phyloP scores from a whole-genome alignment of 2,329 filamentous ascomycete species.

The Trichoderma simmonsii region DNA sequence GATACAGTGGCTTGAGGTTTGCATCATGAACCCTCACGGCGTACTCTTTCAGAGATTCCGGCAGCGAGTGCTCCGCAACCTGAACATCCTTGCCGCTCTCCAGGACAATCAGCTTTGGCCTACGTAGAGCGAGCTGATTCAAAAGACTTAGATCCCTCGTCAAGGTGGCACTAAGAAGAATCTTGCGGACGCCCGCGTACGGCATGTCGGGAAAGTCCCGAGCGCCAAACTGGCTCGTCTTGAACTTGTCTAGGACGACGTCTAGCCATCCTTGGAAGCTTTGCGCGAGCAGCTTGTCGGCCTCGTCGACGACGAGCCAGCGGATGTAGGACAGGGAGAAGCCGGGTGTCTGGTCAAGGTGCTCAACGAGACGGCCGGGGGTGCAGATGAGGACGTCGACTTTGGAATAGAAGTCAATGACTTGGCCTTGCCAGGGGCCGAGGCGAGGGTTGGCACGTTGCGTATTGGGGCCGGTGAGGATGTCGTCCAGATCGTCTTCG shows the following conservation, averaged over 20 bases:
- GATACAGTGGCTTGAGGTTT: conserved; percentile 74
- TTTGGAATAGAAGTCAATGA: conserved; percentile 64
- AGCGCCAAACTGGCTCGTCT: conserved; percentile 45
- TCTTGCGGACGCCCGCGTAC: conserved; percentile 64
- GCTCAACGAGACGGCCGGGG: conserved; percentile 86
- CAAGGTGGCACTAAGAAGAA: conserved; percentile 89
- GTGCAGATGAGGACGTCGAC: conserved; percentile 90
- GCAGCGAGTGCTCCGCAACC: conserved; percentile 54
- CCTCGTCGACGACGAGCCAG: conserved; percentile 92
- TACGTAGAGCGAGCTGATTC: conserved; percentile 65
- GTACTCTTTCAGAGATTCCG: conserved; percentile 59
- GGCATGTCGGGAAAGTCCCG: conserved; percentile 54
- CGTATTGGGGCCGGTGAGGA: conserved; percentile 15
- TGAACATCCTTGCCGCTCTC: conserved; percentile 52
- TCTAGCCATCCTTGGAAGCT: conserved; percentile 90
- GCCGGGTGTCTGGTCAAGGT: conserved; percentile 77
- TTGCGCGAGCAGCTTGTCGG: conserved; percentile 85
- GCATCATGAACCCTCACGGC: conserved; percentile 67
- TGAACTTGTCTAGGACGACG: conserved; percentile 63
- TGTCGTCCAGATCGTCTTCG: conserved; percentile 24
- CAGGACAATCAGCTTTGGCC: conserved; percentile 74
- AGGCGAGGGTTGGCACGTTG: conserved; percentile 31
- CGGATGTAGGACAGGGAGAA: conserved; percentile 75
- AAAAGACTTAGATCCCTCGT: conserved; percentile 81
- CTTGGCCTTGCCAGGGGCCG: conserved; percentile 44